Evolutionary conservation across 163 green algal species (phyloP).

Genomic region (Chloroidium sp.): DNA sequence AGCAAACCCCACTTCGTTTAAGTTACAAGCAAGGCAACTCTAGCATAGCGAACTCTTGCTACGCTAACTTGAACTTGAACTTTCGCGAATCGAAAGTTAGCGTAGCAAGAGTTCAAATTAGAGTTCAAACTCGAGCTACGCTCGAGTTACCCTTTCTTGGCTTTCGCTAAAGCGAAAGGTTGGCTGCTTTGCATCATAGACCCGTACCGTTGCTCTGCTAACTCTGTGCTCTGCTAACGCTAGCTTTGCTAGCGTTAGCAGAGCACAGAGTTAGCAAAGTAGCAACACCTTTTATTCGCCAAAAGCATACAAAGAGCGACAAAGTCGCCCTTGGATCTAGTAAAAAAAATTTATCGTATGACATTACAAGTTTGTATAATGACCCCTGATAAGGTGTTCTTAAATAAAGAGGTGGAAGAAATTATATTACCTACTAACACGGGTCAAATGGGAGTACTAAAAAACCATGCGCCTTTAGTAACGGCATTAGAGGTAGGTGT

Average conservation of each 20-base stretch:
- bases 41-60: not conserved
- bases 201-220: too few species aligned
- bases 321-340: too few species aligned
- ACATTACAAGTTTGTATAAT: slow-evolving; percentile 48
- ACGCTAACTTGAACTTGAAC: too few species aligned
- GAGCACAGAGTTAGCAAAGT: too few species aligned
- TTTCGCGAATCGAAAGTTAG: too few species aligned
- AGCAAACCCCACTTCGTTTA: not conserved
- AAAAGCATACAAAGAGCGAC: too few species aligned
- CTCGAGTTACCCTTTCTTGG: too few species aligned
- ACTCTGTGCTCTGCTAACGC: too few species aligned
- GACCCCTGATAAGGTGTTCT: slow-evolving; percentile 36
- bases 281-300: too few species aligned
- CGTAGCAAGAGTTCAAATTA: not conserved
- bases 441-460: slow-evolving; percentile 44
- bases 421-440: slow-evolving; percentile 50
- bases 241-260: too few species aligned
- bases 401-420: slow-evolving; percentile 35
- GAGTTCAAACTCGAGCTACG: not conserved
- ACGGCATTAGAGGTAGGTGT: slow-evolving; percentile 44
- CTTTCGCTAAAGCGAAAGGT: not conserved
- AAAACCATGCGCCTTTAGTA: slow-evolving; percentile 42
- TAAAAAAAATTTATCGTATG: slow-evolving; percentile 32
- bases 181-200: too few species aligned
- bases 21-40: not conserved